Evolutionary conservation across 257 asterid species (phyloP), one percentile per base, ranked within the genome.

Genomic region (Misopates orontium): DNA sequence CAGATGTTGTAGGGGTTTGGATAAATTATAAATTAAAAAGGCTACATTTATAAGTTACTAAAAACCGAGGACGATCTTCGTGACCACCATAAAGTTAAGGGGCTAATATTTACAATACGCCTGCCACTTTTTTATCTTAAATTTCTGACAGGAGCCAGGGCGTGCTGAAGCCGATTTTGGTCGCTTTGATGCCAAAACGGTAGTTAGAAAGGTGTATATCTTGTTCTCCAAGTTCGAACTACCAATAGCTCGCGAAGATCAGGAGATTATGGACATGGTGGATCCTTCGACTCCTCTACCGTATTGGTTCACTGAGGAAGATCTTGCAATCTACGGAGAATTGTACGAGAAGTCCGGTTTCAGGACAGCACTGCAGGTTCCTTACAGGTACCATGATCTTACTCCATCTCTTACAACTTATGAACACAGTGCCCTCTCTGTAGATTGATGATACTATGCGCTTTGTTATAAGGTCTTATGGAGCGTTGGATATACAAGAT

Each of bases 101-200:
- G 36, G 4, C 36, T 28, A 28, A 28, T 28, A 28, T 28, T 28
- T 3, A n/a, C n/a, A 3, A 28, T 28, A 28, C 4, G 36, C 7
- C 7, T 28, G 7, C 7, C n/a, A n/a, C n/a, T 7, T 13, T 22
- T 5, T 13, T 14, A 61, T 21, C 23, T 28, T 28, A 2, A 19
- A 62, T 40, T 41, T 59, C 6, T 44, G 14, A 16, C 75, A 90
- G 97, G 88, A 83, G 56, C 84, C 95, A 17, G 96, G 92, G 17
- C 84, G 96, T 15, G 96, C 96, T 55, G 97, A 85, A 74, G 88
- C 95, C 62, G 95, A 90, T 77, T 90, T 90, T 68, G 87, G 83
- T 15, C 91, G 92, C 1, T 47, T 87, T 62, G 92, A 87, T 69
- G 82, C 91, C 42, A 84, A 80, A 76, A 90, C 87, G 0, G 88